These are phyloP conservation scores for Trichocomaceae sp. DNA, from an alignment of 2,329 filamentous ascomycete species.

Conservation along the genomic window DNA sequence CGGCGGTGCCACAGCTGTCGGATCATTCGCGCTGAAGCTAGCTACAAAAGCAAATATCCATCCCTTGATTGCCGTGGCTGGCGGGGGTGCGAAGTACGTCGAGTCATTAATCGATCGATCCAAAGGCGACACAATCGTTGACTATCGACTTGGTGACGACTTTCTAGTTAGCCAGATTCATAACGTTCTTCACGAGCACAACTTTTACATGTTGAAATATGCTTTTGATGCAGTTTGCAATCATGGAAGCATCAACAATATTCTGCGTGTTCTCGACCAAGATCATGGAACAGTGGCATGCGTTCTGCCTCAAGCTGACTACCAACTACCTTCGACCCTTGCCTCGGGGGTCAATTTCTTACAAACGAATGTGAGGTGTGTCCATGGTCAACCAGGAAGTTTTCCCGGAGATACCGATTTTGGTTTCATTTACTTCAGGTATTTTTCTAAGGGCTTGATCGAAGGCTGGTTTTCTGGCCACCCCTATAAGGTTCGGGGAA, in stretches of 20 bases:
- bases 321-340: constrained; percentile 31
- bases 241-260: constrained; percentile 42
- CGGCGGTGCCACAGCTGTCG: constrained; percentile 49
- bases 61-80: constrained; percentile 56
- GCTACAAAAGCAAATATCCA: constrained; percentile 51
- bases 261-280: constrained; percentile 40
- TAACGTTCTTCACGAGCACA: constrained; percentile 30
- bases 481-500: constrained; percentile 45
- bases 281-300: constrained; percentile 14
- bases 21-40: constrained; percentile 53
- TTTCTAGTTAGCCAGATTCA: constrained; percentile 42
- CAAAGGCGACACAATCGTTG: constrained; percentile 53
- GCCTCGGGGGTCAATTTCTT: constrained; percentile 32
- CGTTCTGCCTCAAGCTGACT: constrained; percentile 13
- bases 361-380: constrained; percentile 32
- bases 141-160: constrained; percentile 54
- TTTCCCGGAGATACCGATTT: constrained; percentile 35
- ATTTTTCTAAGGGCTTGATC: constrained; percentile 41
- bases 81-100: constrained; percentile 47
- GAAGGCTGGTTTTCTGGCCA: constrained; percentile 47
- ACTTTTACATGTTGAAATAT: constrained; percentile 40
- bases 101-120: constrained; percentile 45
- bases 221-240: constrained; percentile 56
- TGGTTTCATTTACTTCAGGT: constrained; percentile 40
- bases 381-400: constrained; percentile 20